Percentiles rank a stretch among this genome's conserved stretches.
Conservation (phyloP, 23 red algal genomes). For the Cyanidium caldarium region DNA sequence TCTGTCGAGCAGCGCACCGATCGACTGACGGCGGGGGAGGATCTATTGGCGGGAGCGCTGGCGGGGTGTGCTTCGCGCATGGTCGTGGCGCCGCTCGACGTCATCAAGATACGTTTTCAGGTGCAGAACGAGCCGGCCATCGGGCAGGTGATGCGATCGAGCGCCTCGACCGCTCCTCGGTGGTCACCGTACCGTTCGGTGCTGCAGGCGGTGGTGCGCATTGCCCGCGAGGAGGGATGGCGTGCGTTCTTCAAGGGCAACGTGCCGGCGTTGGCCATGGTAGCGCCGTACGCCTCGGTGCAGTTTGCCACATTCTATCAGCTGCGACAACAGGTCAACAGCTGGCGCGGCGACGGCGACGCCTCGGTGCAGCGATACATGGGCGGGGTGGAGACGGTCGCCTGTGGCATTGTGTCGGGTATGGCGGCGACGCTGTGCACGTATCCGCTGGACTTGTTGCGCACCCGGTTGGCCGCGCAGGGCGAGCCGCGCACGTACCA, state of each 20-base stretch:
- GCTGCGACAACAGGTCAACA: constrained; percentile 18
- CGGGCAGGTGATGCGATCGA: too few species aligned
- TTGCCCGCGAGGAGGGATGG: constrained; percentile 30
- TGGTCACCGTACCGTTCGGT: constrained; percentile 33
- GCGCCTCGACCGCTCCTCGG: too few species aligned
- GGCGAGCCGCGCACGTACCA: constrained; percentile 23
- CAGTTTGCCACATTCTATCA: constrained; percentile 71
- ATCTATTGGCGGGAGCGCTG: constrained; percentile 56
- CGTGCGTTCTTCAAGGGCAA: constrained; percentile 77
- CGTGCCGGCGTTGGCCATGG: constrained; percentile 67
- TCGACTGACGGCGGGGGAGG: constrained; percentile 7
- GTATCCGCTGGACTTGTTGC: constrained; percentile 80
- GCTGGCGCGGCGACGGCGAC: background rate
- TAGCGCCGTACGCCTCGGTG: constrained; percentile 63
- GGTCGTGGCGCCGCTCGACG: constrained; percentile 63
- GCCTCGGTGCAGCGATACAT: background rate
- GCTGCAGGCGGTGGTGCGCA: constrained; percentile 16
- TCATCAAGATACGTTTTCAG: constrained; percentile 87
- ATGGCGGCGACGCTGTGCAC: constrained; percentile 37
- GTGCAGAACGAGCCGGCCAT: constrained; percentile 6
- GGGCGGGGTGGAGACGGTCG: background rate
- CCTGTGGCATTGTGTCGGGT: constrained; percentile 39
- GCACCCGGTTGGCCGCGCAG: constrained; percentile 73
- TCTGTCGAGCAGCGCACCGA: too few species aligned
- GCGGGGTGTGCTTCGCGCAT: constrained; percentile 45